These are phyloP conservation scores for Clitopilus passeckerianus DNA, from an alignment of 768 basidiomycete genomes.

Conservation along the genomic window DNA sequence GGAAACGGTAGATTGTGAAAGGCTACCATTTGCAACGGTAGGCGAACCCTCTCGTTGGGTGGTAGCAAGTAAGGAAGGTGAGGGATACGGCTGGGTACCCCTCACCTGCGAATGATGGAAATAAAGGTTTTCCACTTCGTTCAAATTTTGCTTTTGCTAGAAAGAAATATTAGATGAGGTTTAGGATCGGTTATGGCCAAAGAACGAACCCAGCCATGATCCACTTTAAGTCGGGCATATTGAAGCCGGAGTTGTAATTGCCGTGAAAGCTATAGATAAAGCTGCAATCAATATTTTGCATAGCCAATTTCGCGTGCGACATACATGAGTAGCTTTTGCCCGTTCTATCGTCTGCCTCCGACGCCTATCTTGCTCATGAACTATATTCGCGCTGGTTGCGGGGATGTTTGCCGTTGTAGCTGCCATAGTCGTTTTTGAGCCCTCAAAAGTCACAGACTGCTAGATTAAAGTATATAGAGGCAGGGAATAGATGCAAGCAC, in stretches of 20 bases:
- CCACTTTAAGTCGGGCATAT: constrained; percentile 75
- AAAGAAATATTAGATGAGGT: background rate
- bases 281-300: background rate
- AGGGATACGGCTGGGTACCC: constrained; percentile 24
- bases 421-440: background rate
- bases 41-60: constrained; percentile 15
- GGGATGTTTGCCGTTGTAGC: constrained; percentile 28
- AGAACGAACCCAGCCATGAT: constrained; percentile 70
- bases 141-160: constrained; percentile 73
- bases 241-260: constrained; percentile 72
- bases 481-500: background rate
- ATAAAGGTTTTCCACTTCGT: constrained; percentile 81
- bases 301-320: constrained; percentile 10
- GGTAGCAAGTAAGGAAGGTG: constrained; percentile 17
- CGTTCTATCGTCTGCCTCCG: constrained; percentile 50
- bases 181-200: background rate
- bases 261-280: constrained; percentile 48
- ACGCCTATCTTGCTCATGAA: constrained; percentile 34
- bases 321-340: constrained; percentile 53
- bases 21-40: constrained; percentile 1
- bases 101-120: constrained; percentile 65
- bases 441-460: background rate
- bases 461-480: background rate
- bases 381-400: constrained; percentile 17
- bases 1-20: constrained; percentile 23